Evolutionary conservation across 2,329 filamentous ascomycete species (phyloP).

Genomic region (Colletotrichum sublineola): DNA sequence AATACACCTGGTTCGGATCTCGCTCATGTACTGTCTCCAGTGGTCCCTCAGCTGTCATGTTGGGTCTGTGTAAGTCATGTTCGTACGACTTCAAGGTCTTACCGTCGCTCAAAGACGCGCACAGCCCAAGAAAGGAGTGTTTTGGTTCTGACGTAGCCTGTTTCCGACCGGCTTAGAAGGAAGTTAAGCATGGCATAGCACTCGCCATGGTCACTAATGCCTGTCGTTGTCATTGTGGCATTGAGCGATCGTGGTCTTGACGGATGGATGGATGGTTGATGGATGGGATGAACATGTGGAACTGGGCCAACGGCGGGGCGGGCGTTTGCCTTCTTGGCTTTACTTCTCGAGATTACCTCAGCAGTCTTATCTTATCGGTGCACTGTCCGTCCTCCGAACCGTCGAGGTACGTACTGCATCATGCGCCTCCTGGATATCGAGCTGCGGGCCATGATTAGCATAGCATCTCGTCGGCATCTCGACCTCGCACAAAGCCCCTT

Average conservation of each 20-base stretch:
- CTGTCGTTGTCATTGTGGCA: background rate
- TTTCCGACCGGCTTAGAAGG: too few species aligned
- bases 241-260: background rate
- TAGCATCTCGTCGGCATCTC: slow-evolving; percentile 7
- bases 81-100: background rate
- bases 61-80: background rate
- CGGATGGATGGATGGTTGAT: background rate
- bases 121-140: background rate
- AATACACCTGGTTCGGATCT: background rate
- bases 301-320: background rate
- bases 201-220: background rate
- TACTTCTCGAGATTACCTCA: background rate
- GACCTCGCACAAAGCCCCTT: slow-evolving; percentile 1
- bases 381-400: background rate
- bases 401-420: slow-evolving; percentile 26
- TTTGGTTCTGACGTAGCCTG: background rate
- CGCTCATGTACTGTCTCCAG: background rate
- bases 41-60: background rate
- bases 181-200: background rate
- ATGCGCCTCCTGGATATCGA: slow-evolving; percentile 18
- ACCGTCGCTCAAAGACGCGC: background rate
- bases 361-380: slow-evolving; percentile 30
- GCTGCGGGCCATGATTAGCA: slow-evolving; percentile 13
- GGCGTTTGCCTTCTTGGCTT: background rate
- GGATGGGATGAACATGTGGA: slow-evolving; percentile 19